phyloP scores from a whole-genome alignment of 148 eudicot species.

The Arbutus unedo region DNA sequence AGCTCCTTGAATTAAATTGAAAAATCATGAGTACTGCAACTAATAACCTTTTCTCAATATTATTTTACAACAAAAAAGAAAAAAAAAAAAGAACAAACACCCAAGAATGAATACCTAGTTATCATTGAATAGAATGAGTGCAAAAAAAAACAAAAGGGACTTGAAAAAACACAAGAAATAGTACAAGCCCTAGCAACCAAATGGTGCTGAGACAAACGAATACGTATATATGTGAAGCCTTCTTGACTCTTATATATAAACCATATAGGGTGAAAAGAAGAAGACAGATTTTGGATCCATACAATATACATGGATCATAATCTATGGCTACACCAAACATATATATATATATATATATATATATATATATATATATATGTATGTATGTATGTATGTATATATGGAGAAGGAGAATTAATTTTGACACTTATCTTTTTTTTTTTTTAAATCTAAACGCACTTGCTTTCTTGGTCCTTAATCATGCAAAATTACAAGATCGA shows the following conservation, averaged over 20 bases:
- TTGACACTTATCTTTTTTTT: too few species aligned
- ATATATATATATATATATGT: too few species aligned
- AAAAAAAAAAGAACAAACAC: background rate
- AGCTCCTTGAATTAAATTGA: too few species aligned
- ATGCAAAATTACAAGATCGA: too few species aligned
- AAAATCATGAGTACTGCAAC: too few species aligned
- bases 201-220: background rate
- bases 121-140: background rate
- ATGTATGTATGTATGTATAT: too few species aligned
- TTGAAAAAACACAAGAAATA: background rate
- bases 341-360: too few species aligned
- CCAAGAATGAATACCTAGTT: background rate
- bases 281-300: background rate
- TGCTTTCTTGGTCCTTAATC: too few species aligned
- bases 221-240: background rate
- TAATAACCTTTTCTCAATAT: too few species aligned
- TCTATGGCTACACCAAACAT: background rate
- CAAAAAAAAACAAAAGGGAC: background rate
- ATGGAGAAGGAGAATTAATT: too few species aligned
- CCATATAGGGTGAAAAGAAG: background rate
- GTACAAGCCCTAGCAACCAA: background rate
- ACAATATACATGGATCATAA: background rate
- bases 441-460: too few species aligned
- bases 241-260: background rate
- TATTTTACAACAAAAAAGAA: background rate